Percentiles rank a stretch among this genome's conserved stretches.
Conservation (phyloP, 225 moss, liverwort and hornwort genomes). For the Polytrichum commune region DNA sequence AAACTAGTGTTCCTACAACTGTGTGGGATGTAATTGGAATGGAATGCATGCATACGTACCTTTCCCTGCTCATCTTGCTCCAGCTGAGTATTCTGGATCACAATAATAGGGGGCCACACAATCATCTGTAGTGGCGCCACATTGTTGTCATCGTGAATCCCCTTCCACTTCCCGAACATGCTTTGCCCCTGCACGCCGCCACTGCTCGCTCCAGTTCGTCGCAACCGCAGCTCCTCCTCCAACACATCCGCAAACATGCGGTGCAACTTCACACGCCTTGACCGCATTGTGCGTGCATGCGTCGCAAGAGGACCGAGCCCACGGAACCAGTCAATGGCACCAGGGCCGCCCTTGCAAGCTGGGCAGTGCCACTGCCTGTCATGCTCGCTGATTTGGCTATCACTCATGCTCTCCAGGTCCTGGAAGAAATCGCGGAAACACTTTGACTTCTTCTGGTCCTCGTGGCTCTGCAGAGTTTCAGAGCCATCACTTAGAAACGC, state of each 20-base stretch:
- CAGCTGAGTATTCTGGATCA: constrained; percentile 86
- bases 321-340: constrained; percentile 95
- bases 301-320: constrained; percentile 82
- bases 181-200: constrained; percentile 46
- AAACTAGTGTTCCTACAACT: too few species aligned
- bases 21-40: too few species aligned
- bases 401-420: constrained; percentile 69
- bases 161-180: constrained; percentile 86
- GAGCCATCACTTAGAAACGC: constrained; percentile 56
- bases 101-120: constrained; percentile 90
- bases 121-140: constrained; percentile 28
- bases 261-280: constrained; percentile 90
- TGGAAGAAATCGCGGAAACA: constrained; percentile 95
- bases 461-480: constrained; percentile 60
- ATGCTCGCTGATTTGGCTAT: constrained; percentile 66
- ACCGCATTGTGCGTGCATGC: constrained; percentile 87
- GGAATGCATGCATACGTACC: constrained; percentile 26
- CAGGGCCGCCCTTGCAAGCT: constrained; percentile 86
- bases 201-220: constrained; percentile 43
- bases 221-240: constrained; percentile 81
- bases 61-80: constrained; percentile 89
- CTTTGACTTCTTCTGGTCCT: constrained; percentile 67
- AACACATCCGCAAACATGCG: constrained; percentile 79
- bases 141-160: constrained; percentile 62
- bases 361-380: constrained; percentile 99